Conservation (phyloP, 1,139 yeast genomes). For the Lodderomyces elongisporus region DNA sequence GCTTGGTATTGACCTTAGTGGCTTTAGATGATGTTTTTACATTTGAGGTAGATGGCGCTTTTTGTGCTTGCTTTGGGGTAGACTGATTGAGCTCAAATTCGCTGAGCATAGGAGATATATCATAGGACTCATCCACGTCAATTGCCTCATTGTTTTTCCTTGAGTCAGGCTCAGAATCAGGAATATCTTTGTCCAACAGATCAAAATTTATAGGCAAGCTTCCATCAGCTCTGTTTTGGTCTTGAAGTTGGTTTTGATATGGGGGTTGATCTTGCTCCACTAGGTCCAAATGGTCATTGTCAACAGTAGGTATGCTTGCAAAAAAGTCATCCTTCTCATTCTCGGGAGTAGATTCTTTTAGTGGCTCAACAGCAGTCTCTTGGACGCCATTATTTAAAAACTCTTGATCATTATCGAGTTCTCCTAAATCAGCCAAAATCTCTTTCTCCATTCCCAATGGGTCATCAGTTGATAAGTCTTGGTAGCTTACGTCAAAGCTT, state of each 20-base stretch:
- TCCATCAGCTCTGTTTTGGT: background rate
- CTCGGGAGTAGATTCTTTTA: background rate
- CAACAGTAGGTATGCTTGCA: constrained; percentile 3
- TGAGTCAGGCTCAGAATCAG: background rate
- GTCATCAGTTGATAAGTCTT: constrained; percentile 40
- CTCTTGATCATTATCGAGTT: background rate
- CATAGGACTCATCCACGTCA: background rate
- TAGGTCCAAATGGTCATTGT: constrained; percentile 2
- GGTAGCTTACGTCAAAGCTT: constrained; percentile 39
- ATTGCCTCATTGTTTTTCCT: background rate
- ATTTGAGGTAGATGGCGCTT: background rate
- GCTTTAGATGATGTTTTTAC: constrained; percentile 6
- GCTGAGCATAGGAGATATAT: background rate
- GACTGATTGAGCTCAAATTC: background rate
- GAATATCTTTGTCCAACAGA: background rate
- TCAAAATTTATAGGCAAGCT: background rate
- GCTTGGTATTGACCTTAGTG: constrained; percentile 12
- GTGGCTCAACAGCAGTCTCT: background rate
- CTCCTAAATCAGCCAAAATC: constrained; percentile 1
- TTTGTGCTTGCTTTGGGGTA: background rate
- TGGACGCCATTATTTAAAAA: constrained; percentile 11
- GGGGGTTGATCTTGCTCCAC: background rate
- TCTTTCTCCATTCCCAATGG: constrained; percentile 31
- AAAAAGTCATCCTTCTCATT: constrained; percentile 5
- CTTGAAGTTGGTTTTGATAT: background rate